Conservation (phyloP, 2,329 filamentous ascomycete genomes). For the Leptographium lundbergii region DNA sequence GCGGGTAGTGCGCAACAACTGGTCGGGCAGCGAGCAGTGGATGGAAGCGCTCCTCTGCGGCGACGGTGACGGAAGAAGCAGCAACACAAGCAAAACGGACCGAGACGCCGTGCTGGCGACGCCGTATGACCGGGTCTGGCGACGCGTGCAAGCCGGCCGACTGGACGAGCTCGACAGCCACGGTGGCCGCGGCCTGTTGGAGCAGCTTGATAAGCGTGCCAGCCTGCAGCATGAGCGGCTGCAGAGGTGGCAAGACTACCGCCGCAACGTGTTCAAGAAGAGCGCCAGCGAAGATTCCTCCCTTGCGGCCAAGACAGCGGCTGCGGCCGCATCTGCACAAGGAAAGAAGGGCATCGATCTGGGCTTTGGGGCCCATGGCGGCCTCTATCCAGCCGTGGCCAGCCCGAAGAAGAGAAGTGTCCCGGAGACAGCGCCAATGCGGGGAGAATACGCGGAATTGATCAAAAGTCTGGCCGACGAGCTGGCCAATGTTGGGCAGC, state of each 20-base stretch:
- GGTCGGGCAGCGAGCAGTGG: constrained; percentile 68
- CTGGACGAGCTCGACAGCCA: constrained; percentile 42
- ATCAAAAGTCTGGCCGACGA: constrained; percentile 29
- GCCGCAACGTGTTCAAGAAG: constrained; percentile 31
- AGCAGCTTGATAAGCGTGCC: constrained; percentile 59
- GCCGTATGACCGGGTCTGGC: constrained; percentile 61
- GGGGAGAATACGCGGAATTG: constrained; percentile 29
- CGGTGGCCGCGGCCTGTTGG: constrained; percentile 40
- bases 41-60: constrained; percentile 58
- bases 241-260: constrained; percentile 61
- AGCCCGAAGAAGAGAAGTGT: constrained; percentile 18
- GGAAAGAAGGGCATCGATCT: constrained; percentile 32
- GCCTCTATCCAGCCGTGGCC: constrained; percentile 28
- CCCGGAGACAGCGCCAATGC: no score
- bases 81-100: constrained; percentile 12
- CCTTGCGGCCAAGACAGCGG: neutral
- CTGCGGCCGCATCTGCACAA: constrained; percentile 13
- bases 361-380: constrained; percentile 39
- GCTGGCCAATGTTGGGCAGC: constrained; percentile 19
- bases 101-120: constrained; percentile 52
- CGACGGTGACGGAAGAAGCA: constrained; percentile 40
- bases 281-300: neutral
- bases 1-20: constrained; percentile 55
- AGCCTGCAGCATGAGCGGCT: constrained; percentile 54
- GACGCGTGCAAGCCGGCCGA: constrained; percentile 46